Percentiles rank a stretch among this genome's conserved stretches.
Conservation (phyloP, 305 asterid species). For the Plantago coronopus region DNA sequence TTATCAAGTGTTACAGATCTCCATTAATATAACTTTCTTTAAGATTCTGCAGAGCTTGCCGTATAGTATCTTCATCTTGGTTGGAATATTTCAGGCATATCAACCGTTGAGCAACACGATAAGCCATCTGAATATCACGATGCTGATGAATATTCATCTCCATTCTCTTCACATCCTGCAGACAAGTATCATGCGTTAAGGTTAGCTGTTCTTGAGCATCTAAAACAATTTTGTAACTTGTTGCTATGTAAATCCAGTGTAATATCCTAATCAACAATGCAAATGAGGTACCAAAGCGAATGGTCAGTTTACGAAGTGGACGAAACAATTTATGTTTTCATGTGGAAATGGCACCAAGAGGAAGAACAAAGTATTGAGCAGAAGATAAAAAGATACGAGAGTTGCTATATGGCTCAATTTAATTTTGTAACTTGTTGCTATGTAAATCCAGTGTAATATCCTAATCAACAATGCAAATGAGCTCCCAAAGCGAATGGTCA, state of each 20-base stretch:
- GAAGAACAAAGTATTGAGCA: background rate
- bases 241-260: background rate
- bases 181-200: background rate
- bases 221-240: background rate
- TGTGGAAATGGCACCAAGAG: background rate
- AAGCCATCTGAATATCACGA: slow-evolving; percentile 56
- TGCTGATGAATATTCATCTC: slow-evolving; percentile 44
- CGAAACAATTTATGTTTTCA: too few relatives aligned
- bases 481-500: background rate
- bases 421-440: background rate
- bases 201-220: too few relatives aligned
- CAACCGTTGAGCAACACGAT: slow-evolving; percentile 70
- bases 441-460: background rate
- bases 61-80: slow-evolving; percentile 70
- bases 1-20: slow-evolving; percentile 26
- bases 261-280: background rate
- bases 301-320: background rate
- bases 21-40: slow-evolving; percentile 51
- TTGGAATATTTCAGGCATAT: slow-evolving; percentile 82
- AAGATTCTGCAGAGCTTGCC: slow-evolving; percentile 72
- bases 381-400: too few relatives aligned
- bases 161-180: slow-evolving; percentile 68
- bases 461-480: background rate
- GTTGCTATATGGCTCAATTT: background rate
- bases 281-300: background rate